phyloP scores from a whole-genome alignment of 1,284 basidiomycete genomes.

The Phaffia rhodozyma region DNA sequence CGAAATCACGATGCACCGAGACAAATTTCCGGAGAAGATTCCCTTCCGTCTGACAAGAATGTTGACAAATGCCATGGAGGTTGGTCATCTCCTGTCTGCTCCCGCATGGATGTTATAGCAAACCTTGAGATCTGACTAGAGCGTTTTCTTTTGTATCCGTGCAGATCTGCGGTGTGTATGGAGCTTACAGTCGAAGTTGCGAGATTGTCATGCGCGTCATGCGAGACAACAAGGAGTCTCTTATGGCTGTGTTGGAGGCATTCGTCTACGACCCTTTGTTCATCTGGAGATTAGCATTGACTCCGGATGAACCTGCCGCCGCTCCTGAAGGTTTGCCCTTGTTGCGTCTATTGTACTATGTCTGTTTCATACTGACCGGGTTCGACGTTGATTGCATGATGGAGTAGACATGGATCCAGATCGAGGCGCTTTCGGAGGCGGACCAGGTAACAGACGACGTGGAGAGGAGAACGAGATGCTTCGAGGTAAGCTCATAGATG shows the following conservation, averaged over 20 bases:
- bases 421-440: slow-evolving; percentile 23
- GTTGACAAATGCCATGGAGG: slow-evolving; percentile 99
- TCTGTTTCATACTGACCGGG: background rate
- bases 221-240: slow-evolving; percentile 90
- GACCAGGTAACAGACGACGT: slow-evolving; percentile 19
- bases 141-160: background rate
- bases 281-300: slow-evolving; percentile 37
- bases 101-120: background rate
- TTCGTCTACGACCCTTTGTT: slow-evolving; percentile 51
- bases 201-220: slow-evolving; percentile 96
- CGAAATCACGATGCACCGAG: slow-evolving; percentile 85
- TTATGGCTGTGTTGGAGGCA: slow-evolving; percentile 93
- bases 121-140: slow-evolving; percentile 14
- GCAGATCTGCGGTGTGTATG: slow-evolving; percentile 90
- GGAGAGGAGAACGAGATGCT: slow-evolving; percentile 38
- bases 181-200: slow-evolving; percentile 89
- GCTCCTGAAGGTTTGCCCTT: slow-evolving; percentile 1
- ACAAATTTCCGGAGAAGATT: slow-evolving; percentile 98
- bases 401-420: slow-evolving; percentile 20
- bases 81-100: slow-evolving; percentile 33
- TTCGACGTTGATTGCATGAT: background rate
- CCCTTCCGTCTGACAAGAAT: slow-evolving; percentile 97
- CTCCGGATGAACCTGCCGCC: background rate
- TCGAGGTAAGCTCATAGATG: slow-evolving; percentile 26
- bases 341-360: background rate